These are phyloP conservation scores for Fusarium sulawesiense DNA, from an alignment of 2,329 filamentous ascomycete genomes.

Conservation along the genomic window DNA sequence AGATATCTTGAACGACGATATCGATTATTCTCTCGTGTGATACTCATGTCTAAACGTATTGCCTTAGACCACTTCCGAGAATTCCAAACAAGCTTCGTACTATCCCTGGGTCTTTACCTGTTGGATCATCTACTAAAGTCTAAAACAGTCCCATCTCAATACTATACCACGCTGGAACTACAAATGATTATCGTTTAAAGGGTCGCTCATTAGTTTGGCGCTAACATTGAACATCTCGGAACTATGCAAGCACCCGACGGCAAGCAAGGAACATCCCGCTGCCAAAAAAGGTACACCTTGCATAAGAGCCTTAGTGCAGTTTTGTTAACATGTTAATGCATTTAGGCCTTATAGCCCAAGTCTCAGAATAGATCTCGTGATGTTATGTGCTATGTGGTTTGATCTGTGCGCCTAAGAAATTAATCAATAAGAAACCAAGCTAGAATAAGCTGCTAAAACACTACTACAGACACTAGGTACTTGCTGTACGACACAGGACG, in stretches of 20 bases:
- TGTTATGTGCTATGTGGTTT: background rate
- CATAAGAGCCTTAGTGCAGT: background rate
- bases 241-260: conserved; percentile 18
- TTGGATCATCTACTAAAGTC: background rate
- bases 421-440: background rate
- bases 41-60: background rate
- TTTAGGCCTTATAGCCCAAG: background rate
- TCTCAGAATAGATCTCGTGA: conserved; percentile 7
- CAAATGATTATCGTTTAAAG: background rate
- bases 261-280: conserved; percentile 26
- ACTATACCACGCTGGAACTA: background rate
- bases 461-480: background rate
- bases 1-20: background rate
- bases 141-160: background rate
- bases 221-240: conserved; percentile 16
- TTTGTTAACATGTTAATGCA: background rate
- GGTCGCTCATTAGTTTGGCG: conserved; percentile 11
- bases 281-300: conserved; percentile 15
- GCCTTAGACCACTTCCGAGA: background rate
- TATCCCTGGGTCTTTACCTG: background rate
- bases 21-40: background rate
- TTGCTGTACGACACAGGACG: background rate
- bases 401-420: background rate
- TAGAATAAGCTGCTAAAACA: background rate
- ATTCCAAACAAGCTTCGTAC: background rate